Conservation (phyloP, 2,329 filamentous ascomycete species). For the Beauveria medogensis region DNA sequence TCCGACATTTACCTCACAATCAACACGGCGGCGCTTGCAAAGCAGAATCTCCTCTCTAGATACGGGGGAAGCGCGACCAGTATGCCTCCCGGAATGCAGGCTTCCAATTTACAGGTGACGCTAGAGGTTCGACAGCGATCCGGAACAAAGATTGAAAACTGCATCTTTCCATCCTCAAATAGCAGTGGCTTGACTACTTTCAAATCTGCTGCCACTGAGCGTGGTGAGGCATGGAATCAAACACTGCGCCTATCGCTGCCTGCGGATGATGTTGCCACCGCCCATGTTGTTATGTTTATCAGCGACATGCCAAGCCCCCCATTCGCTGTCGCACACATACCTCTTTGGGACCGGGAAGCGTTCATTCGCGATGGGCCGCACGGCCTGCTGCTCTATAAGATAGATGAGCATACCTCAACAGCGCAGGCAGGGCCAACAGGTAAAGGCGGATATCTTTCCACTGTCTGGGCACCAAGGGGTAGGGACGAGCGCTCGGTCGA, state of each 20-base stretch:
- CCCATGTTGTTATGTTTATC: slow-evolving; percentile 84
- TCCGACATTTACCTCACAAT: slow-evolving; percentile 95
- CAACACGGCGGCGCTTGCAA: slow-evolving; percentile 67
- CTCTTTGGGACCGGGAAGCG: slow-evolving; percentile 84
- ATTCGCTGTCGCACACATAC: slow-evolving; percentile 88
- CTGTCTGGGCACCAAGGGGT: slow-evolving; percentile 68
- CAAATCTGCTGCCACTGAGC: slow-evolving; percentile 73
- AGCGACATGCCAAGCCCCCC: slow-evolving; percentile 80
- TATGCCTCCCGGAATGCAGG: slow-evolving; percentile 51
- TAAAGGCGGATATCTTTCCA: slow-evolving; percentile 76
- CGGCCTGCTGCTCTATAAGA: slow-evolving; percentile 73
- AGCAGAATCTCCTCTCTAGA: slow-evolving; percentile 63
- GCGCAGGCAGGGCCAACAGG: slow-evolving; percentile 54
- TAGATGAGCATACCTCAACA: slow-evolving; percentile 81
- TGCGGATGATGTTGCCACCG: slow-evolving; percentile 69
- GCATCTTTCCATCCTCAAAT: slow-evolving; percentile 82
- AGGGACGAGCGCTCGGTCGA: slow-evolving; percentile 63
- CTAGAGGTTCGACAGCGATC: slow-evolving; percentile 74
- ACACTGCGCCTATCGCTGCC: slow-evolving; percentile 75
- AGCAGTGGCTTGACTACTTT: slow-evolving; percentile 71
- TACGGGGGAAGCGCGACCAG: slow-evolving; percentile 67
- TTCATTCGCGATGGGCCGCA: slow-evolving; percentile 84
- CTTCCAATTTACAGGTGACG: slow-evolving; percentile 76
- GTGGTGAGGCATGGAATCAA: slow-evolving; percentile 79
- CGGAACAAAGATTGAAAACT: slow-evolving; percentile 78